Base-by-base conservation (phyloP, 2,329 filamentous ascomycete species). In the Microdochium trichocladiopsis region DNA sequence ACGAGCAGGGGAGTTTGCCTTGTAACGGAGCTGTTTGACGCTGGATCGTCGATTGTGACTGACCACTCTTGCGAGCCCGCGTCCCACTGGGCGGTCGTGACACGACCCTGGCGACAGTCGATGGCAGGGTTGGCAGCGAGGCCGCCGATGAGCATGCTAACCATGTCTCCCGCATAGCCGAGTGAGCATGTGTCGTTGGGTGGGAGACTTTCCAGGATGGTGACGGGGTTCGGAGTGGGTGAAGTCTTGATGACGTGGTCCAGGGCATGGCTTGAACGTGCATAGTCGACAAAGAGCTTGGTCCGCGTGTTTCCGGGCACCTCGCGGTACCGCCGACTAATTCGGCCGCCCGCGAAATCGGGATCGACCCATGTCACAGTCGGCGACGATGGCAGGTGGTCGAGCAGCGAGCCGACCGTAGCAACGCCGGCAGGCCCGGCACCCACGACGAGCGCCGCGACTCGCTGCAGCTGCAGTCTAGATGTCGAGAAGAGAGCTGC, bases 271-370 rank as follows among this genome's bases (percentile, higher is more conserved):
- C 79, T 65, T 1, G 74, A 78, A 18, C 76, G 72, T 18, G 79
- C 79, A 63, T 78, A 85, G 25, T 77, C 70, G 53, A 80, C 67
- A 61, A 86, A 85, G 22, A 82, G 69, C 47, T 74, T 73, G 43
- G 81, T 80, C 60, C 81, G 84, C 53, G 82, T 86, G 62, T 86
- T 86, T 58, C 67, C 69, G 10, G 82, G 82, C 21, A 85, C 82
- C 60, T 84, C 80, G 48, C 80, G 73, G 61, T 86, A 86, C 60
- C 71, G 72, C 53, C 71, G 69, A 57, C 77, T 69, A 28, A 82
- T 68, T 43, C 78, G 69, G 4, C 79, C 79, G 25, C 69, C 80
- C 23, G 75, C 66, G 59, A 85, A 84, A 2, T 64, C 61, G 31
- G 79, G 72, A 60, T 85, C 82, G 41, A 84, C 69, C 83, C 82